These are phyloP conservation scores for Trichoderma breve DNA, from an alignment of 2,329 filamentous ascomycete species.

Conservation along the genomic window DNA sequence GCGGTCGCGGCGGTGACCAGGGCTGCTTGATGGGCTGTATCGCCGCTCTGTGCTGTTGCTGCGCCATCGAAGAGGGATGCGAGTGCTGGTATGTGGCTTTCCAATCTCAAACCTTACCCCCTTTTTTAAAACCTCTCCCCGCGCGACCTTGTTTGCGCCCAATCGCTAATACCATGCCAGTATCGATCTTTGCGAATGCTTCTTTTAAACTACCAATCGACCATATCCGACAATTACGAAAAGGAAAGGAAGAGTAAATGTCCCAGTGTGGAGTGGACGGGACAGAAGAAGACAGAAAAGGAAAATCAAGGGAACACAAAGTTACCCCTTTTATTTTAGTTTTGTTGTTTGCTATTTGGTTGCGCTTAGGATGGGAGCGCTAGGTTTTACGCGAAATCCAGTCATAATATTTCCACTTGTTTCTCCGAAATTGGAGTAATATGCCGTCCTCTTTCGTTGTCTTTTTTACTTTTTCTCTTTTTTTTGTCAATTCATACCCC, in stretches of 20 bases:
- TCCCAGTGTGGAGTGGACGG: not conserved
- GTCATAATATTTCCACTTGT: not conserved
- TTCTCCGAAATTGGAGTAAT: not conserved
- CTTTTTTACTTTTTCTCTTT: not conserved
- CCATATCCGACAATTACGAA: not conserved
- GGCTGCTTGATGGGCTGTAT: slow-evolving; percentile 48
- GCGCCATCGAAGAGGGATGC: slow-evolving; percentile 49
- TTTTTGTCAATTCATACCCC: slow-evolving; percentile 5
- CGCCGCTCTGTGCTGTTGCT: slow-evolving; percentile 51
- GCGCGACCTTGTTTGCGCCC: not conserved
- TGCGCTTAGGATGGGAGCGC: not conserved
- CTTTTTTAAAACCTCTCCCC: not conserved
- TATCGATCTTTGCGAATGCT: slow-evolving; percentile 44
- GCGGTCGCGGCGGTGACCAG: slow-evolving; percentile 36
- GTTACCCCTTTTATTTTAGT: not conserved
- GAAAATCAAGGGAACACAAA: not conserved
- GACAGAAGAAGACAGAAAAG: not conserved
- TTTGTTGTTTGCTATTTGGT: not conserved
- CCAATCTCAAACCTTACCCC: not conserved
- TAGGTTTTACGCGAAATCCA: not conserved
- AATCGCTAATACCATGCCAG: slow-evolving; percentile 25
- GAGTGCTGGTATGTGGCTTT: slow-evolving; percentile 45
- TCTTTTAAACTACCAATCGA: slow-evolving; percentile 30
- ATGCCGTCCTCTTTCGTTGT: not conserved
- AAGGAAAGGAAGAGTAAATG: not conserved